Base-by-base conservation (phyloP, 352 stramenopile genomes). In the Globisporangium uncinulatum region DNA sequence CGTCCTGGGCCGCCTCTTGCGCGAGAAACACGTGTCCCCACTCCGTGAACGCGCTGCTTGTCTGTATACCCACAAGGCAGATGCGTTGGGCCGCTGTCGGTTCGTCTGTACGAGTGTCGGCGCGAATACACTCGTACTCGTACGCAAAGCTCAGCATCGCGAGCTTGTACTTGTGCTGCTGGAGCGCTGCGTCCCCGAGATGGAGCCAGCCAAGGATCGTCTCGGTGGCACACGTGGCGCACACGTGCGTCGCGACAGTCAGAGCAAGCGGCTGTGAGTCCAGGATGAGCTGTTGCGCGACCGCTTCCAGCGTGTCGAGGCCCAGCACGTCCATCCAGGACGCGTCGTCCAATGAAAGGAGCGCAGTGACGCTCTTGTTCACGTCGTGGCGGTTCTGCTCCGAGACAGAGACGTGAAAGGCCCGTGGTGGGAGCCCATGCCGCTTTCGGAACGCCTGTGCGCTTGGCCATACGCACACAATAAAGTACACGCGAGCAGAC, bases 381-480 rank as follows among this genome's bases (percentile, higher is more conserved):
- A 88, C 61, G 9, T 61, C 54, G 51, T 88, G 78, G 8, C 64
- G 65, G 59, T 88, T 76, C 32, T 46, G 15, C 29, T 57, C 54
- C 9, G 78, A 79, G 13, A 86, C 46, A 0, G 78, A 73, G 42
- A 88, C 54, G 51, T 88, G 78, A 52, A 84, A 88, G 36, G 75
- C 63, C 47, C 86, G 75, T 37, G 66, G 51, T 8, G 71, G 61
- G 0, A 86, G 67, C 7, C 67, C 63, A 31, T 74, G 59, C 31
- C 73, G 71, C 56, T 59, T 46, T 6, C 78, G 71, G 48, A 79
- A 86, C 2, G 54, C 54, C 31, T 85, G 74, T 0, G 70, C 73
- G 54, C 75, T 70, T 3, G 73, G 75, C 78, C 78, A 88, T 44
- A 83, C 67, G 43, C 75, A 88, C 19, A 88, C 75, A 13, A 83